These are phyloP conservation scores for Pinus tabuliformis DNA, from an alignment of 75 land plant species.

Conservation along the genomic window DNA sequence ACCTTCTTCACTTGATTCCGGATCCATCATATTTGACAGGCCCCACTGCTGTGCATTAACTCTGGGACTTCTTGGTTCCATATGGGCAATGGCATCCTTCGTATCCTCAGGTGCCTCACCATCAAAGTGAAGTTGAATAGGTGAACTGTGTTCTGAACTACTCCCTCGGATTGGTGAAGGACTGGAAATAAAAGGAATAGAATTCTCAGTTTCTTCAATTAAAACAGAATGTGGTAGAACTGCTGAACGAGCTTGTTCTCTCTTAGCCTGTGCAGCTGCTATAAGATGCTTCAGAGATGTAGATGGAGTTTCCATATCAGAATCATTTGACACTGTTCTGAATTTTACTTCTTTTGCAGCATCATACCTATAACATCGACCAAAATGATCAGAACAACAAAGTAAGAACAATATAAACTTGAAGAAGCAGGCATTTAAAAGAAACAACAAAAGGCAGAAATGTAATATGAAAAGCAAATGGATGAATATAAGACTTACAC, in stretches of 20 bases:
- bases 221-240: conserved; percentile 9
- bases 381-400: background rate
- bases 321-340: conserved; percentile 19
- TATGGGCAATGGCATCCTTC: conserved; percentile 9
- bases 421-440: too few relatives aligned
- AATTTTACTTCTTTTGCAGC: conserved; percentile 33
- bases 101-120: conserved; percentile 20
- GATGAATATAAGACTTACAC: conserved; percentile 15
- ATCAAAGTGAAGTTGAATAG: conserved; percentile 14
- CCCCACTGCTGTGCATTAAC: conserved; percentile 13
- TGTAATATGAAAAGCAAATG: too few relatives aligned
- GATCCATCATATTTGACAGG: conserved; percentile 16
- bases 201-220: conserved; percentile 17
- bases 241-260: conserved; percentile 47
- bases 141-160: conserved; percentile 45
- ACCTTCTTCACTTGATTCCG: conserved; percentile 33
- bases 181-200: conserved; percentile 21
- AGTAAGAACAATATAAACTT: too few relatives aligned
- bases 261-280: conserved; percentile 79
- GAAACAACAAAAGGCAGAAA: too few relatives aligned
- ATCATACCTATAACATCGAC: conserved; percentile 32
- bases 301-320: conserved; percentile 26
- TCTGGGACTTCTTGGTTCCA: conserved; percentile 23
- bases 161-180: conserved; percentile 36
- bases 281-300: conserved; percentile 72